Percentiles rank a stretch among this genome's conserved stretches.
Conservation (phyloP, 1,139 yeast genomes). For the Kodamaea fungicola region DNA sequence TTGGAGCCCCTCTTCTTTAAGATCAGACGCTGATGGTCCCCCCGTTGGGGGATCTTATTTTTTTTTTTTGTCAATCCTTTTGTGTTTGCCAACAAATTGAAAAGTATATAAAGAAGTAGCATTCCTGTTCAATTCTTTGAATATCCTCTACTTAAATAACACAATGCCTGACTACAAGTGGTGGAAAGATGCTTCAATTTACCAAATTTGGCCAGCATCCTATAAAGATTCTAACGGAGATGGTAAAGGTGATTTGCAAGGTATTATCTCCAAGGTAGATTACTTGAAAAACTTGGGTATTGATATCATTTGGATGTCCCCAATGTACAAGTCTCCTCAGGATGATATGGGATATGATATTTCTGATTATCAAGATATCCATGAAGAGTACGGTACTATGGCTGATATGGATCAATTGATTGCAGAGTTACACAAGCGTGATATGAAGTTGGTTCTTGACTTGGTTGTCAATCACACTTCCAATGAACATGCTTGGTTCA, state of each 20-base stretch:
- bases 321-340: constrained; percentile 58
- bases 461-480: constrained; percentile 61
- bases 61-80: no score
- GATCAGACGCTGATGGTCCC: no score
- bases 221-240: constrained; percentile 57
- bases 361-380: constrained; percentile 48
- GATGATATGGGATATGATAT: constrained; percentile 66
- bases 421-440: constrained; percentile 45
- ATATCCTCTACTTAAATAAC: neutral
- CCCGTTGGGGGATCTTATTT: no score
- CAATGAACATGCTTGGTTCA: constrained; percentile 54
- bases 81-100: no score
- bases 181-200: constrained; percentile 58
- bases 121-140: neutral
- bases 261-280: constrained; percentile 50
- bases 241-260: constrained; percentile 56
- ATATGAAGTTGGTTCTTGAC: constrained; percentile 51
- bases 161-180: constrained; percentile 25
- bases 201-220: constrained; percentile 60
- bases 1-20: no score
- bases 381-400: constrained; percentile 52
- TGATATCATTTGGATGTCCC: constrained; percentile 56
- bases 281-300: constrained; percentile 50
- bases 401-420: constrained; percentile 50
- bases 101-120: no score